Base-by-base conservation (phyloP, 768 basidiomycete genomes). In the Boletus insuetus region DNA sequence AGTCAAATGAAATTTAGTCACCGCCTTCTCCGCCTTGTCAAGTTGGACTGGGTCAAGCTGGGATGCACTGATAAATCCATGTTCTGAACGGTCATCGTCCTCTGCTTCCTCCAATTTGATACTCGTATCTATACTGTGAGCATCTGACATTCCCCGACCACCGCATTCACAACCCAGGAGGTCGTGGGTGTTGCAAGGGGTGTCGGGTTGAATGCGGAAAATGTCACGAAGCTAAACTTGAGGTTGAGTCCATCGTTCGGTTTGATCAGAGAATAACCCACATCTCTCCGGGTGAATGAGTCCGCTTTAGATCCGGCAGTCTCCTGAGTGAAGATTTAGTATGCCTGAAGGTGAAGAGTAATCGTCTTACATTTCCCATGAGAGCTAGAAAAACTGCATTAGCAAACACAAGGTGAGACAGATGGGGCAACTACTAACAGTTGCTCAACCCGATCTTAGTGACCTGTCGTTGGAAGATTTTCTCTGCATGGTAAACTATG, bases 391-490 rank as follows among this genome's bases (percentile, higher is more conserved):
- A 22, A 49, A 35, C 43, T 32, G 29, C 20, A 46, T 70, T 34
- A 68, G 54, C 11, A 39, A 53, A 42, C 6, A 49, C 34, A 17
- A 17, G 13, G 49, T 35, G 20, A 34, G 13, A 38, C 16, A n/a
- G 55, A 54, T 68, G 49, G 26, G 11, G 60, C 8, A 16, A 76
- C 9, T 17, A 76, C 85, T 72, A 63, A 91, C 90, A 91, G 60
- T 91, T 84, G 59, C 92, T 94, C 45, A 98, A 73, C 5, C 92
- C 95, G 12, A 92, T 80, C 72, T 98, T 98, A 17, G 92, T 97
- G 31, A 98, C 85, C 71, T 98, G 95, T 54, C 96, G 81, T 70
- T 98, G 92, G 66, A 82, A 95, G 22, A 96, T 92, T 74, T 95
- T 94, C 73, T 93, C 90, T 91, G 63, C 3, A 54, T 32, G 46